Evolutionary conservation across 257 asterid genomes (phyloP), one percentile per base, ranked within the genome.

Genomic region (Solanum virginianum): DNA sequence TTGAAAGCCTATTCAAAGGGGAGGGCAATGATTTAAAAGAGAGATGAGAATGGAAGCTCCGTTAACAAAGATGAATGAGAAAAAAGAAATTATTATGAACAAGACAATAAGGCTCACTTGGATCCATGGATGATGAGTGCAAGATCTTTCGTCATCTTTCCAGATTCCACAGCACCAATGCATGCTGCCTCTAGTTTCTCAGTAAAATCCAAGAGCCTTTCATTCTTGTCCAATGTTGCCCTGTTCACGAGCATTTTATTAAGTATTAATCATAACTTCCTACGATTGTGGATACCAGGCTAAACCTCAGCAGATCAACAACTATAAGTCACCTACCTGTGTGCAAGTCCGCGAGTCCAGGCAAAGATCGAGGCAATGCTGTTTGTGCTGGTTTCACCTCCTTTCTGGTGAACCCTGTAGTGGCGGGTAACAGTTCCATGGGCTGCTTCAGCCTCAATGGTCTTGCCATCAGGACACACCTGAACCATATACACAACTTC

Each of bases 401-500:
- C 99, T 84, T 97, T 97, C 81, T 97, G 99, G 75, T 97, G 99
- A 89, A 97, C 99, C 88, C 99, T 95, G 89, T 57, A 97, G 94
- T 97, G 99, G 62, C 99, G 97, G 1, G 99, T 95, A 32, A 97
- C 99, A 85, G 99, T 97, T 89, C 99, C 99, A 86, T 97, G 99
- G 75, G 99, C 99, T 22, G 99, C 99, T 93, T 97, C 99, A 66
- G 99, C 92, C 89, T 97, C 99, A 29, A 97, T 97, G 63, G 99
- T 97, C 96, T 97, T 97, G 54, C 99, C 99, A 89, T 97, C 99
- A 63, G 99, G 99, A 87, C 99, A 97, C 53, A 97, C 94, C 99
- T 97, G 87, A 63, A 89, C 68, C 45, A 80, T 88, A 87, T 69
- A 51, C 16, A 53, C 26, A 79, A 53, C 29, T 8, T 24, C 7